Conservation (phyloP, 768 basidiomycete genomes). For the Daedalea quercina region DNA sequence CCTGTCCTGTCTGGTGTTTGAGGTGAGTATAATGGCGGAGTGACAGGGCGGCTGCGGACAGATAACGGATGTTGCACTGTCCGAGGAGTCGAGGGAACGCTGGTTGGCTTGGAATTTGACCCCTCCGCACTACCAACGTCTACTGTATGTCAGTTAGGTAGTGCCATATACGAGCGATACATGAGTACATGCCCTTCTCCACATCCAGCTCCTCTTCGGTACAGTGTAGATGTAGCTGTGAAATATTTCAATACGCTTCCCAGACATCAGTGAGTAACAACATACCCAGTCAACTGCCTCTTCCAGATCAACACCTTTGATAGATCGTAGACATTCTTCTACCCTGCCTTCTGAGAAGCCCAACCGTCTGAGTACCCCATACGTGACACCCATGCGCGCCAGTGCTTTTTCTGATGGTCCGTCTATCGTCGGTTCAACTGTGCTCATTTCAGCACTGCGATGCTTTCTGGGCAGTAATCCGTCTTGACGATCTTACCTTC, state of each 20-base stretch:
- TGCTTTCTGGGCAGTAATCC: background rate
- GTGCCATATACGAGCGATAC: too few species aligned
- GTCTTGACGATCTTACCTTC: constrained; percentile 23
- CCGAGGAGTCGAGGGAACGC: background rate
- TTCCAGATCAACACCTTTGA: constrained; percentile 70
- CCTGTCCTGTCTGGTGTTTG: background rate
- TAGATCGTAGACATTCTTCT: constrained; percentile 59
- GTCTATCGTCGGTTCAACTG: constrained; percentile 33
- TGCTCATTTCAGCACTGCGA: background rate
- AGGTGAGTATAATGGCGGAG: background rate
- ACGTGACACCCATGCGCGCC: constrained; percentile 67
- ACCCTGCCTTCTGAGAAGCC: constrained; percentile 69
- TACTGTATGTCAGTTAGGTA: too few species aligned
- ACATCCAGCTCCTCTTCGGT: constrained; percentile 48
- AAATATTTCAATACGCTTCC: background rate
- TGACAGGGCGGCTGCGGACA: background rate
- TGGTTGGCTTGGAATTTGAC: background rate
- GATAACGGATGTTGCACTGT: background rate
- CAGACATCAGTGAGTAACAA: background rate
- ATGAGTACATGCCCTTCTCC: constrained; percentile 27
- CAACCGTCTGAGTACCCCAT: constrained; percentile 71
- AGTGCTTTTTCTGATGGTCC: constrained; percentile 68
- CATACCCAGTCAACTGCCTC: constrained; percentile 89
- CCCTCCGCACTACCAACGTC: too few species aligned
- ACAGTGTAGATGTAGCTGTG: constrained; percentile 61